Percentiles rank a stretch among this genome's conserved stretches.
Conservation (phyloP, 2,329 filamentous ascomycete genomes). For the Diaporthe nobilis region DNA sequence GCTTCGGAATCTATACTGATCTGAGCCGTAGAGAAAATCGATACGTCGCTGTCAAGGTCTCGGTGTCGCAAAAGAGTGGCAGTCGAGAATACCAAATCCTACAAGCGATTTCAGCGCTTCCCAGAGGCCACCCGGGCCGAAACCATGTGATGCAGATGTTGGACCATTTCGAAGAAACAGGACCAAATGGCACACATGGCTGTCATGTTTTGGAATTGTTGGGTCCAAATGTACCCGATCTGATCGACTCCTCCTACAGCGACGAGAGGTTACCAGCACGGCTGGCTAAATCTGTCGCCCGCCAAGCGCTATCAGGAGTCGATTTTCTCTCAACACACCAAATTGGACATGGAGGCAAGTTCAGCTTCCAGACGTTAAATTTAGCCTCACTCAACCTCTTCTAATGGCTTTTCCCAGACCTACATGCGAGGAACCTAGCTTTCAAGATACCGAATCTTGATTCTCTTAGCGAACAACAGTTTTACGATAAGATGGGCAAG, state of each 20-base stretch:
- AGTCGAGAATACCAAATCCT: neutral
- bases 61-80: neutral
- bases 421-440: neutral
- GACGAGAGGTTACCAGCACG: neutral
- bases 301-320: neutral
- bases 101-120: neutral
- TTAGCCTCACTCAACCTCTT: neutral
- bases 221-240: neutral
- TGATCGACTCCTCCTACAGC: neutral
- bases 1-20: neutral
- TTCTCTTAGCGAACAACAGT: neutral
- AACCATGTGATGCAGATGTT: neutral
- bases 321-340: neutral
- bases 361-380: neutral
- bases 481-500: neutral
- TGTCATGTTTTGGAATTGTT: constrained; percentile 12
- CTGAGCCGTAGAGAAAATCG: neutral
- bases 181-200: neutral
- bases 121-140: neutral
- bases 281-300: neutral
- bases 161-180: neutral
- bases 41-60: constrained; percentile 4
- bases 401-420: neutral
- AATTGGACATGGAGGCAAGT: constrained; percentile 12
- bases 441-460: constrained; percentile 17